These are phyloP conservation scores for Moricandia moricandioides DNA, from an alignment of 345 rosid genomes.

Conservation along the genomic window DNA sequence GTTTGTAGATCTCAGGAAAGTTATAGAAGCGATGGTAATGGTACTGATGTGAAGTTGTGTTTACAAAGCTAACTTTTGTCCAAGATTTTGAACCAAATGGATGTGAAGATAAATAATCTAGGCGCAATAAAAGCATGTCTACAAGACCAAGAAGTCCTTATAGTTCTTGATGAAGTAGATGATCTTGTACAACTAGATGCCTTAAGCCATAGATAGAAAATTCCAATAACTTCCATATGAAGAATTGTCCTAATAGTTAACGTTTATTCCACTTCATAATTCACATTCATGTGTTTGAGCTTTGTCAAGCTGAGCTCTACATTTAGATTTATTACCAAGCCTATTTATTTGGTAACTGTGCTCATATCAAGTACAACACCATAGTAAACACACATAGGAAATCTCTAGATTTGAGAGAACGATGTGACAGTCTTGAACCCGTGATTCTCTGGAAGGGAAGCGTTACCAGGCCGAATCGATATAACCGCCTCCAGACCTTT, in stretches of 20 bases:
- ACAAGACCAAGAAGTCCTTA: neutral
- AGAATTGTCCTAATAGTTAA: too few species aligned
- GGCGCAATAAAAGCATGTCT: neutral
- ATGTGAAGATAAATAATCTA: neutral
- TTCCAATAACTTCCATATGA: too few species aligned
- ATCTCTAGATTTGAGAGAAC: constrained; percentile 52
- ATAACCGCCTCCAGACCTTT: constrained; percentile 59
- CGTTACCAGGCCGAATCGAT: constrained; percentile 73
- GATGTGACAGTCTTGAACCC: constrained; percentile 67
- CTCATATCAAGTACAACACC: constrained; percentile 10
- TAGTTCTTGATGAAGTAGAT: neutral
- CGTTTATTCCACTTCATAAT: neutral
- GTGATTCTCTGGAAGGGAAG: constrained; percentile 57
- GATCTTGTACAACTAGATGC: neutral
- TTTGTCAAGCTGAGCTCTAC: constrained; percentile 3
- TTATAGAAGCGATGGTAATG: neutral
- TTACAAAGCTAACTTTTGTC: neutral
- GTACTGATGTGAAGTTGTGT: neutral
- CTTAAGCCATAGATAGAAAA: neutral
- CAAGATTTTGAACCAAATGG: neutral
- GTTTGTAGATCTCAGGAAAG: neutral
- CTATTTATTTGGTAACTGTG: constrained; percentile 11
- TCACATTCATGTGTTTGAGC: neutral
- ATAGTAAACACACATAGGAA: neutral
- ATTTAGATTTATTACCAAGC: neutral